Conservation (phyloP, 2,329 filamentous ascomycete genomes). For the Lachnum nothofagi region DNA sequence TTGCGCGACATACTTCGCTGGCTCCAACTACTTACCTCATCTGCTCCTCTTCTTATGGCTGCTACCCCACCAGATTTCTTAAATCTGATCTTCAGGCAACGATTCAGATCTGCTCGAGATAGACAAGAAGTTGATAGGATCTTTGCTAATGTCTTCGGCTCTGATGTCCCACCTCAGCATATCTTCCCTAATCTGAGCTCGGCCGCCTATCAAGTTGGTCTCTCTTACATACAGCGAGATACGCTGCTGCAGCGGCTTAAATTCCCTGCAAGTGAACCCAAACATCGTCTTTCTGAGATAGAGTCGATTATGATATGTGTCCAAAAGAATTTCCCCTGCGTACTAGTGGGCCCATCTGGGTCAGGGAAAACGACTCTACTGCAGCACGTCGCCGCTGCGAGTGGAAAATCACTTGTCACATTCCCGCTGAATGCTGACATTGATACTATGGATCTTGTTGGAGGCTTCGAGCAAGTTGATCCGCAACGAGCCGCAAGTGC, state of each 20-base stretch:
- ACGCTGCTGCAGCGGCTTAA: slow-evolving; percentile 45
- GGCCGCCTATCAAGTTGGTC: slow-evolving; percentile 69
- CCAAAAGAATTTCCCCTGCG: slow-evolving; percentile 80
- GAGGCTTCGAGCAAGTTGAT: slow-evolving; percentile 93
- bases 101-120: slow-evolving; percentile 73
- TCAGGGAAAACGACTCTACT: slow-evolving; percentile 81
- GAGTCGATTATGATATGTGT: slow-evolving; percentile 86
- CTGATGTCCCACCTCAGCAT: slow-evolving; percentile 44
- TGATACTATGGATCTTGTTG: slow-evolving; percentile 94
- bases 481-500: slow-evolving; percentile 65
- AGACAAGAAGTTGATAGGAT: slow-evolving; percentile 59
- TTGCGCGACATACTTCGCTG: slow-evolving; percentile 84
- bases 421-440: slow-evolving; percentile 92
- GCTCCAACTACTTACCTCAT: slow-evolving; percentile 65
- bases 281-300: slow-evolving; percentile 61
- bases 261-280: slow-evolving; percentile 47
- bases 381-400: slow-evolving; percentile 71
- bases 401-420: slow-evolving; percentile 70
- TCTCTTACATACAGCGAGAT: slow-evolving; percentile 65
- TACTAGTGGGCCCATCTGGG: slow-evolving; percentile 79
- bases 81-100: slow-evolving; percentile 75
- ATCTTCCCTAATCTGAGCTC: slow-evolving; percentile 67
- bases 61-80: slow-evolving; percentile 68
- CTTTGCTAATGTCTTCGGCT: slow-evolving; percentile 60
- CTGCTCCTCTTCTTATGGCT: slow-evolving; percentile 55